Percentiles rank a stretch among this genome's conserved stretches.
phyloP scores from a whole-genome alignment of 148 eudicot species.

The Amaranthus cruentus region DNA sequence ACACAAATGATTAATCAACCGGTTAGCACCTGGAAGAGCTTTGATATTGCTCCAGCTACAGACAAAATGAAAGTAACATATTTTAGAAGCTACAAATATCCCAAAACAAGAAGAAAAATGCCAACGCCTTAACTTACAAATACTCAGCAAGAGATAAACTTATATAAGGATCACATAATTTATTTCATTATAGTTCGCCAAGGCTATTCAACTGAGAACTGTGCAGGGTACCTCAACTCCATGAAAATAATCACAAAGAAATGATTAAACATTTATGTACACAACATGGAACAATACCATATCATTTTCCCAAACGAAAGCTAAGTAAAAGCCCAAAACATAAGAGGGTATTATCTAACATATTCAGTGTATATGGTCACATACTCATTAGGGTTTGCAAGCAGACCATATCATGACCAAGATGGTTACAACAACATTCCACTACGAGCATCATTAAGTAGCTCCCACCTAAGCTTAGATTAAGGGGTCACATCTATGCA shows the following conservation, averaged over 20 bases:
- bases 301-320: background rate
- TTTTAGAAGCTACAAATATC: conserved; percentile 15
- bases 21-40: conserved; percentile 86
- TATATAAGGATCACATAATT: background rate
- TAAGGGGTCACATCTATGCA: too few species aligned
- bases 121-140: too few species aligned
- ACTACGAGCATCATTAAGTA: too few species aligned
- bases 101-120: background rate
- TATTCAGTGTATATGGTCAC: background rate
- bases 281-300: background rate
- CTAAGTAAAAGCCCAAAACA: background rate
- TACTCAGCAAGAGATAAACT: background rate
- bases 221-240: background rate
- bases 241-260: background rate
- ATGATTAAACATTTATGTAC: background rate
- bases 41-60: conserved; percentile 63
- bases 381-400: background rate
- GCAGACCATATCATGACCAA: background rate
- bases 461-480: too few species aligned
- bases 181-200: background rate
- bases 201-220: background rate
- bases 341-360: too few species aligned
- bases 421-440: background rate
- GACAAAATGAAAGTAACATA: conserved; percentile 18
- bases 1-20: conserved; percentile 70